Evolutionary conservation across 768 basidiomycete genomes (phyloP).

Genomic region (Mycena latifolia): DNA sequence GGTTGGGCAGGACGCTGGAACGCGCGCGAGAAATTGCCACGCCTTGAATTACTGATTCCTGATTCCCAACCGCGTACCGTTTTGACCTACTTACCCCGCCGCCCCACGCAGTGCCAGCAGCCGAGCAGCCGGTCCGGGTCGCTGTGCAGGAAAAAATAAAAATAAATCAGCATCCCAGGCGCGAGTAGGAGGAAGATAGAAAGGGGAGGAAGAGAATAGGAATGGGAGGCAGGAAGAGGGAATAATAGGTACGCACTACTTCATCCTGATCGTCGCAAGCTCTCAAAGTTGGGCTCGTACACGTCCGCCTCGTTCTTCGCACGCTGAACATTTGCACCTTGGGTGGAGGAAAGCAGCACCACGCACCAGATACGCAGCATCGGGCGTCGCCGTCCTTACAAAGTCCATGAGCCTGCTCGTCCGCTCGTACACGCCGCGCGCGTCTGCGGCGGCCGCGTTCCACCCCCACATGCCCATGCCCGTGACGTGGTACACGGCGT

Average conservation of each 20-base stretch:
- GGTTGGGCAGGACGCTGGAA: no score
- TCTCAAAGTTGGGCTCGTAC: slow-evolving; percentile 58
- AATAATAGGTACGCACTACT: slow-evolving; percentile 53
- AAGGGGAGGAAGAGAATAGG: neutral
- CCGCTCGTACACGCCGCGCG: slow-evolving; percentile 45
- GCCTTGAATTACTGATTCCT: no score
- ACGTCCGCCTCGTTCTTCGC: slow-evolving; percentile 62
- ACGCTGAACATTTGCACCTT: no score
- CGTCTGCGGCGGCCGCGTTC: slow-evolving; percentile 56
- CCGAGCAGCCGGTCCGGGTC: no score
- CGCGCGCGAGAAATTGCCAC: no score
- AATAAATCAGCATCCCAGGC: no score
- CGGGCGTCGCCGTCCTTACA: slow-evolving; percentile 56
- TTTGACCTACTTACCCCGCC: no score
- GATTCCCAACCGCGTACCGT: no score
- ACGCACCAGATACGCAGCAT: slow-evolving; percentile 59
- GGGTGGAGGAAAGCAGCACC: no score
- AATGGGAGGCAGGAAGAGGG: no score
- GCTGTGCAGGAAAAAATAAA: no score
- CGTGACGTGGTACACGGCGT: slow-evolving; percentile 58
- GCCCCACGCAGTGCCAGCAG: no score
- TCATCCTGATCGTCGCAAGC: slow-evolving; percentile 56
- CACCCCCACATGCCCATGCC: slow-evolving; percentile 58
- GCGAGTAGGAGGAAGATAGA: neutral
- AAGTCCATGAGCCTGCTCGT: slow-evolving; percentile 55